A percentile compares a stretch with the other conserved stretches of the same genome.
These are phyloP conservation scores for Mucor racemosus DNA, from an alignment of 371 early-diverging fungal species.

Conservation along the genomic window DNA sequence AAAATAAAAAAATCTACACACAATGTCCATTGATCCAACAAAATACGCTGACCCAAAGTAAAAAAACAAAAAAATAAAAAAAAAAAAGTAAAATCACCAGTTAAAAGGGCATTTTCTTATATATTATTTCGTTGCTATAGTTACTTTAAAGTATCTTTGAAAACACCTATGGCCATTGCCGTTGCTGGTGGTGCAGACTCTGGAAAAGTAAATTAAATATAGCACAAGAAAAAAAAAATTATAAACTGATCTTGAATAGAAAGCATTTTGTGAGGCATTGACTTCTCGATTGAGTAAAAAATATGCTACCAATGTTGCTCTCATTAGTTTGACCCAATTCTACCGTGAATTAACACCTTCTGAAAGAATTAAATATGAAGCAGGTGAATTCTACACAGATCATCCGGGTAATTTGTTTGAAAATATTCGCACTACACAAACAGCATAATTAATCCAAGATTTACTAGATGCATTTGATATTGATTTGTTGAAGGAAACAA, in stretches of 20 bases:
- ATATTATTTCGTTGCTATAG: slow-evolving; percentile 14
- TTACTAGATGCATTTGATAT: slow-evolving; percentile 63
- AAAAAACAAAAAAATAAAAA: not conserved
- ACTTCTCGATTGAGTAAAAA: slow-evolving; percentile 30
- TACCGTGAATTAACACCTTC: slow-evolving; percentile 56
- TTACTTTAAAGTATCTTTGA: slow-evolving; percentile 50
- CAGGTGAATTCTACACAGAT: slow-evolving; percentile 55
- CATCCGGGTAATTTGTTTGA: slow-evolving; percentile 51
- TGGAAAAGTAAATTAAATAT: slow-evolving; percentile 39
- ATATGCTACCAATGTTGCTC: slow-evolving; percentile 41
- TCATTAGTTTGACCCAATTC: slow-evolving; percentile 60
- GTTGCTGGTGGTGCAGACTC: slow-evolving; percentile 52
- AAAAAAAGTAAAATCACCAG: no score
- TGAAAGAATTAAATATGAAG: slow-evolving; percentile 44
- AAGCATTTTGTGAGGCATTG: slow-evolving; percentile 33
- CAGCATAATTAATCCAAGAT: no score
- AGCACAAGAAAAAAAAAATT: not conserved
- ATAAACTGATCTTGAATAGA: slow-evolving; percentile 15
- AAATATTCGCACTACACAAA: not conserved
- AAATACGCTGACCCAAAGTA: slow-evolving; percentile 50
- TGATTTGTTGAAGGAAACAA: slow-evolving; percentile 47
- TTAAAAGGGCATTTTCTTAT: no score
- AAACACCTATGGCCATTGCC: slow-evolving; percentile 49
- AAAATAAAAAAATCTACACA: no score
- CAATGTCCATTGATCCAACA: slow-evolving; percentile 52